These are phyloP conservation scores for Aureobasidium sp. DNA, from an alignment of 2,329 filamentous ascomycete species.

Conservation along the genomic window DNA sequence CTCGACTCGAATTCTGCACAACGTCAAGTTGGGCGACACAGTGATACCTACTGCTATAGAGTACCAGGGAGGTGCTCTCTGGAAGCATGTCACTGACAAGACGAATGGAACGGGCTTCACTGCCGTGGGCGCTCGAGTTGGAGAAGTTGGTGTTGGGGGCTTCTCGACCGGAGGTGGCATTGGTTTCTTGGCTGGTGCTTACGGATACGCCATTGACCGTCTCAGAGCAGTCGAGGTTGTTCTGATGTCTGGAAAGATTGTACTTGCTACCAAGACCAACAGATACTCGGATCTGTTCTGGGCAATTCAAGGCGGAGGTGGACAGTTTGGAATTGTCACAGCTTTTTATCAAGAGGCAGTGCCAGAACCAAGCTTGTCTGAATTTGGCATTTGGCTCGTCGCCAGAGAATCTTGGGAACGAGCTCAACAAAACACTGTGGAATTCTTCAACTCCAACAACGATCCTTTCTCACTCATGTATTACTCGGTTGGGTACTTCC, in stretches of 20 bases:
- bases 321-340: slow-evolving; percentile 36
- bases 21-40: slow-evolving; percentile 12
- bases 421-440: slow-evolving; percentile 15
- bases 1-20: slow-evolving; percentile 14
- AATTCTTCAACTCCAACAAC: slow-evolving; percentile 16
- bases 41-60: slow-evolving; percentile 6
- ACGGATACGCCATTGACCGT: slow-evolving; percentile 18
- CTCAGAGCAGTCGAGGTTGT: slow-evolving; percentile 36
- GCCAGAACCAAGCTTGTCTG: slow-evolving; percentile 12
- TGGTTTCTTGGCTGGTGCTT: slow-evolving; percentile 16
- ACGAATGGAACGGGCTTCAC: slow-evolving; percentile 16
- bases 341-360: slow-evolving; percentile 23
- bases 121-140: slow-evolving; percentile 17
- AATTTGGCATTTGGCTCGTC: slow-evolving; percentile 17
- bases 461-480: slow-evolving; percentile 19
- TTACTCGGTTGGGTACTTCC: slow-evolving; percentile 16
- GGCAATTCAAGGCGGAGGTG: slow-evolving; percentile 48
- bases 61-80: slow-evolving; percentile 18
- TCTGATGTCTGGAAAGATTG: slow-evolving; percentile 41
- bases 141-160: slow-evolving; percentile 17
- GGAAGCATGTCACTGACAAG: slow-evolving; percentile 13
- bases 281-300: slow-evolving; percentile 43
- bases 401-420: slow-evolving; percentile 11
- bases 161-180: slow-evolving; percentile 19
- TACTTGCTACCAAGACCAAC: slow-evolving; percentile 37